phyloP scores from a whole-genome alignment of 805 yeast species.

The Metschnikowia koreensis region DNA sequence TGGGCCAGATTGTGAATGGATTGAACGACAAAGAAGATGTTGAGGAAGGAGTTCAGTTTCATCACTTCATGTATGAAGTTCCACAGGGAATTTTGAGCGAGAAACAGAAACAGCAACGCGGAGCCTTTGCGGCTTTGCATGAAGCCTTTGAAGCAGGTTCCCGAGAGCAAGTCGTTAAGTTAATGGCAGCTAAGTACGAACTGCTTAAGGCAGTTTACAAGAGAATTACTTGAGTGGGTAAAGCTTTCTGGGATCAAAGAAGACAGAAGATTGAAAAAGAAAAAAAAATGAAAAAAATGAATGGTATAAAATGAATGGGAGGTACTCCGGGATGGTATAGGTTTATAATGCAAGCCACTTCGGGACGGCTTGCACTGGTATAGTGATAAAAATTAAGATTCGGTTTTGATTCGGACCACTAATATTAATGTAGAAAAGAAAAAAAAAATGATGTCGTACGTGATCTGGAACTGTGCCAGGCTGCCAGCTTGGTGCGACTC shows the following conservation, averaged over 20 bases:
- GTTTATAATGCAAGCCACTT: too few relatives aligned
- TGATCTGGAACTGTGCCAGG: too few relatives aligned
- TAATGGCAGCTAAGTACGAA: slow-evolving; percentile 16
- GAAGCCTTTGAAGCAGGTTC: slow-evolving; percentile 13
- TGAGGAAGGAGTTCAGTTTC: slow-evolving; percentile 8
- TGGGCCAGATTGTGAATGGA: slow-evolving; percentile 17
- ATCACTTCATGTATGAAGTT: slow-evolving; percentile 16
- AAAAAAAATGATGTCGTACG: too few relatives aligned
- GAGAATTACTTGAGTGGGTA: slow-evolving; percentile 2
- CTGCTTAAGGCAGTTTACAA: slow-evolving; percentile 11
- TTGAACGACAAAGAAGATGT: slow-evolving; percentile 16
- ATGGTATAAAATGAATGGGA: too few relatives aligned
- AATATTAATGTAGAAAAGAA: too few relatives aligned
- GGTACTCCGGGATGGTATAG: too few relatives aligned
- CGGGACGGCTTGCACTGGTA: too few relatives aligned
- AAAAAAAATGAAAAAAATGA: background rate
- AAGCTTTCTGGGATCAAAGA: background rate
- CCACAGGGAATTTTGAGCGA: slow-evolving; percentile 10
- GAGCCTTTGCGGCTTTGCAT: slow-evolving; percentile 17
- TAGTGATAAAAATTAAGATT: too few relatives aligned
- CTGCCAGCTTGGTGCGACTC: too few relatives aligned
- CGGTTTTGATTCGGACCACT: too few relatives aligned
- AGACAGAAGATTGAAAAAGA: background rate
- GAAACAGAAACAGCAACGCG: slow-evolving; percentile 6
- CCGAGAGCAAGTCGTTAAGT: slow-evolving; percentile 9